A percentile compares a stretch with the other conserved stretches of the same genome.
Conservation (phyloP, 495 filamentous ascomycete genomes). For the Penicillium desertorum region DNA sequence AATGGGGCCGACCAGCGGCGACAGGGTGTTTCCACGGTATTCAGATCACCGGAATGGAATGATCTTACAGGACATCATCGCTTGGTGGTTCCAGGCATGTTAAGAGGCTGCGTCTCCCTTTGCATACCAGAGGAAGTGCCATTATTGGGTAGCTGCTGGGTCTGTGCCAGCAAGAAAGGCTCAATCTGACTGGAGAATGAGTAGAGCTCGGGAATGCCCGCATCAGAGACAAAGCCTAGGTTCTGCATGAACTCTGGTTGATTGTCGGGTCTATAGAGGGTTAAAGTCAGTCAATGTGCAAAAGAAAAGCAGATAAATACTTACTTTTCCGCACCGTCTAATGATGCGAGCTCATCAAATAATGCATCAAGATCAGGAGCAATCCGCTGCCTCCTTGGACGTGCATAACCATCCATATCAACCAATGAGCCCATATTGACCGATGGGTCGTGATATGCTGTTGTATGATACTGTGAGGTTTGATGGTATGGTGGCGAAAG, state of each 20-base stretch:
- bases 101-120: constrained; percentile 28
- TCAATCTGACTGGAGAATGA: constrained; percentile 42
- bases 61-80: constrained; percentile 15
- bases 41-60: neutral
- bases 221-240: constrained; percentile 40
- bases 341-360: constrained; percentile 45
- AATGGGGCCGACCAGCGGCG: constrained; percentile 18
- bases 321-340: constrained; percentile 46
- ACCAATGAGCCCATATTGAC: constrained; percentile 32
- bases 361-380: constrained; percentile 45
- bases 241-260: constrained; percentile 49
- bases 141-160: constrained; percentile 31
- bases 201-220: constrained; percentile 38
- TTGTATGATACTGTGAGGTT: constrained; percentile 28
- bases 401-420: constrained; percentile 36
- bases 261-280: constrained; percentile 33
- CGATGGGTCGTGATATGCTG: constrained; percentile 34
- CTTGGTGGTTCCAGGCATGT: constrained; percentile 19
- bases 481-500: constrained; percentile 29
- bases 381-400: constrained; percentile 38
- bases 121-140: constrained; percentile 20
- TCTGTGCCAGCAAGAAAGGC: constrained; percentile 38
- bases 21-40: constrained; percentile 1
- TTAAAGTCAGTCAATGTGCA: constrained; percentile 5
- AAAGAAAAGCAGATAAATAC: neutral